Evolutionary conservation across 2,329 filamentous ascomycete species (phyloP).

Genomic region (Sordariomycetes sp.): DNA sequence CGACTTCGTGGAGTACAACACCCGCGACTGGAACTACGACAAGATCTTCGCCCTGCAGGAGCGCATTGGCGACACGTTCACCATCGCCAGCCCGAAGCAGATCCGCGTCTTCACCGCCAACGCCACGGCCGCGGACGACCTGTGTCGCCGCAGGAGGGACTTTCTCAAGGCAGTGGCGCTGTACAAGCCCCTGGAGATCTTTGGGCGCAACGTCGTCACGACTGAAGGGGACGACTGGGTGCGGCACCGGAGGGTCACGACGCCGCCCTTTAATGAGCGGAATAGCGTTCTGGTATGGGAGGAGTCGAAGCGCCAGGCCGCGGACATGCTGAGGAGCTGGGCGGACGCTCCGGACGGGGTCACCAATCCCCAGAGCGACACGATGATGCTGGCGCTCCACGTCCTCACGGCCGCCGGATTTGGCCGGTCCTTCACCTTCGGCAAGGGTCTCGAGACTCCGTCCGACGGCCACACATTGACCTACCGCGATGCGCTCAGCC

Average conservation of each 20-base stretch:
- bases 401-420: constrained; percentile 12
- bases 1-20: constrained; percentile 13
- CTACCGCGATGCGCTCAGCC: constrained; percentile 9
- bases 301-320: constrained; percentile 9
- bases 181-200: constrained; percentile 12
- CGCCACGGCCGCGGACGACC: constrained; percentile 9
- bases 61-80: constrained; percentile 12
- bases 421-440: constrained; percentile 11
- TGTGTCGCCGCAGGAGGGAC: constrained; percentile 10
- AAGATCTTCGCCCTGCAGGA: constrained; percentile 11
- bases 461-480: constrained; percentile 9
- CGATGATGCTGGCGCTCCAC: constrained; percentile 11
- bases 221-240: constrained; percentile 12
- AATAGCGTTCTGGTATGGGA: constrained; percentile 12
- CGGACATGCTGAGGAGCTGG: constrained; percentile 11
- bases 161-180: constrained; percentile 11
- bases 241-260: constrained; percentile 10
- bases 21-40: constrained; percentile 12
- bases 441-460: constrained; percentile 6
- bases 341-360: constrained; percentile 5
- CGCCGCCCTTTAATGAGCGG: constrained; percentile 11
- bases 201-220: constrained; percentile 11
- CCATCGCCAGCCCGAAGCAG: constrained; percentile 11
- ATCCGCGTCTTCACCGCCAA: constrained; percentile 11
- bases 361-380: constrained; percentile 10